These are phyloP conservation scores for Trifolium subterraneum DNA, from an alignment of 306 rosid genomes.

Conservation along the genomic window DNA sequence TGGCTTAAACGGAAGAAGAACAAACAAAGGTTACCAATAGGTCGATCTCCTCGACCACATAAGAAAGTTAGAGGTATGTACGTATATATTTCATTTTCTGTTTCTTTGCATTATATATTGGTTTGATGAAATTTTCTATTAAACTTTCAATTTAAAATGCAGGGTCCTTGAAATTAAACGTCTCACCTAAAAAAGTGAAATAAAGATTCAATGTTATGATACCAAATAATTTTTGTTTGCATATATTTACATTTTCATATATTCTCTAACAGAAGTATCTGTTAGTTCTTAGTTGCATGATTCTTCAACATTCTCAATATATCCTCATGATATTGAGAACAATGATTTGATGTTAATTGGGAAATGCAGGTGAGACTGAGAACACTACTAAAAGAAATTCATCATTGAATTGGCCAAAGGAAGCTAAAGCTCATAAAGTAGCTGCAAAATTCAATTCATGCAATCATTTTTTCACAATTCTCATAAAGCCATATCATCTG, in stretches of 20 bases:
- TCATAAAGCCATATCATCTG: neutral
- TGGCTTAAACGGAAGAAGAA: conserved; percentile 34
- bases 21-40: neutral
- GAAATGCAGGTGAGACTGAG: neutral
- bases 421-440: neutral
- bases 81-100: neutral
- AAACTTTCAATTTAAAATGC: too few relatives aligned
- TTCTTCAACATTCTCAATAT: too few relatives aligned
- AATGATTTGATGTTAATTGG: too few relatives aligned
- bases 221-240: too few relatives aligned
- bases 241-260: too few relatives aligned
- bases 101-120: neutral
- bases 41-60: neutral
- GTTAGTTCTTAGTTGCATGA: too few relatives aligned
- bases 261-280: too few relatives aligned
- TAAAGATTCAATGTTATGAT: too few relatives aligned
- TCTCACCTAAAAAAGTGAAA: too few relatives aligned
- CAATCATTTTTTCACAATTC: conserved; percentile 30
- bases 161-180: too few relatives aligned
- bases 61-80: neutral
- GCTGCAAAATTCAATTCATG: conserved; percentile 7
- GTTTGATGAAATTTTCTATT: too few relatives aligned
- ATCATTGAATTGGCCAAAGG: conserved; percentile 29
- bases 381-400: neutral
- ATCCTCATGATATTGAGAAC: too few relatives aligned